These are phyloP conservation scores for Globisporangium yorkense DNA, from an alignment of 352 stramenopile genomes.

Conservation along the genomic window DNA sequence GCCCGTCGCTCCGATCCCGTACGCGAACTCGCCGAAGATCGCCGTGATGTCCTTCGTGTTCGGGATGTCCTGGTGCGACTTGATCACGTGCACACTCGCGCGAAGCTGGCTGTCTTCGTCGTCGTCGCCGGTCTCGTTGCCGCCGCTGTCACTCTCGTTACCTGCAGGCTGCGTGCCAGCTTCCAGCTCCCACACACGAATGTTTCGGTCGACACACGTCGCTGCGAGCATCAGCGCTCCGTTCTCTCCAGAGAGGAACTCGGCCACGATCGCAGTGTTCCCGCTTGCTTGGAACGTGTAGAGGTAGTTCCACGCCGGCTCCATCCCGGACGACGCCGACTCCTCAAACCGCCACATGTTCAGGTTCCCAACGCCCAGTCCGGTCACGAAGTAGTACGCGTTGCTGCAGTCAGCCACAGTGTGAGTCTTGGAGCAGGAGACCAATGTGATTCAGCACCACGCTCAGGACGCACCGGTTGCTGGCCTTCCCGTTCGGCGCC, in stretches of 20 bases:
- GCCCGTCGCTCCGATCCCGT: constrained; percentile 60
- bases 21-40: constrained; percentile 56
- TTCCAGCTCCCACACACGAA: constrained; percentile 66
- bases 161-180: constrained; percentile 11
- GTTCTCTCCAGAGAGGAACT: constrained; percentile 34
- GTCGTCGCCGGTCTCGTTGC: constrained; percentile 19
- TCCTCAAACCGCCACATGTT: constrained; percentile 77
- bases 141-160: constrained; percentile 17
- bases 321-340: constrained; percentile 11
- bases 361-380: constrained; percentile 62
- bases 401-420: constrained; percentile 14
- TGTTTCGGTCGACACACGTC: constrained; percentile 46
- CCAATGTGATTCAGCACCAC: background rate
- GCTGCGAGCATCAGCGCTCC: constrained; percentile 35
- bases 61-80: constrained; percentile 47
- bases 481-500: constrained; percentile 2
- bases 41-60: constrained; percentile 53
- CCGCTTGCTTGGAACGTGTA: constrained; percentile 45
- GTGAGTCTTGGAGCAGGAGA: background rate
- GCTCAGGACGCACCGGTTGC: constrained; percentile 6
- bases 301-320: constrained; percentile 48
- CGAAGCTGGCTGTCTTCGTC: constrained; percentile 8
- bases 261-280: constrained; percentile 48
- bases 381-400: constrained; percentile 71
- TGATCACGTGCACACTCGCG: constrained; percentile 28